Conservation (phyloP, 441 rosid species). For the Pelargonium cotyledonis region DNA sequence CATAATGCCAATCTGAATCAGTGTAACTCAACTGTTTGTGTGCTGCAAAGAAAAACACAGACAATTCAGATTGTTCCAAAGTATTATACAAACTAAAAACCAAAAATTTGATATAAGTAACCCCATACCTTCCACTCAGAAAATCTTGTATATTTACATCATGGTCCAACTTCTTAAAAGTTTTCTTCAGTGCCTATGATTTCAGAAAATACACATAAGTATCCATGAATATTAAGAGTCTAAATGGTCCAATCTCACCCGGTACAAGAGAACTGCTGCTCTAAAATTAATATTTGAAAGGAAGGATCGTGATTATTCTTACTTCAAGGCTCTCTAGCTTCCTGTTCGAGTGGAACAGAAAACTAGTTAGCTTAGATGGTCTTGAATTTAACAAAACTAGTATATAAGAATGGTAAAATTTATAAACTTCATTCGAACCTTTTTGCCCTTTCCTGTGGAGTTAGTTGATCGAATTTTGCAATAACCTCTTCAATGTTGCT, state of each 20-base stretch:
- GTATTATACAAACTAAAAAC: conserved; percentile 7
- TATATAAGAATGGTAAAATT: background rate
- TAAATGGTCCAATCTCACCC: too few relatives aligned
- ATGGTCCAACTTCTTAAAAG: conserved; percentile 69
- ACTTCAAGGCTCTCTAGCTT: conserved; percentile 25
- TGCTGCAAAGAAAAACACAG: conserved; percentile 16
- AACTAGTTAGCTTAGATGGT: background rate
- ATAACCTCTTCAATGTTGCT: conserved; percentile 24
- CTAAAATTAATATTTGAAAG: background rate
- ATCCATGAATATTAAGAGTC: background rate
- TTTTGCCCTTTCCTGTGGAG: conserved; percentile 30
- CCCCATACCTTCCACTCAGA: conserved; percentile 57
- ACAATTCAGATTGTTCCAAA: conserved; percentile 7
- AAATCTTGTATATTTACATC: conserved; percentile 71
- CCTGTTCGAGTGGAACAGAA: conserved; percentile 15
- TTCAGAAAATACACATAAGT: conserved; percentile 33
- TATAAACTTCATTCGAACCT: conserved; percentile 6
- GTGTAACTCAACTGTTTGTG: conserved; percentile 22
- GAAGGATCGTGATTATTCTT: conserved; percentile 10
- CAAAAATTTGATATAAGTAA: background rate
- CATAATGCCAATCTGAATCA: background rate
- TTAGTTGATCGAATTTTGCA: conserved; percentile 20
- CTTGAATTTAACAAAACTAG: background rate
- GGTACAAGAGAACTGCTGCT: background rate
- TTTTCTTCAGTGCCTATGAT: conserved; percentile 69